Conservation (phyloP, 139 green algal species). For the Chlorella sp. region DNA sequence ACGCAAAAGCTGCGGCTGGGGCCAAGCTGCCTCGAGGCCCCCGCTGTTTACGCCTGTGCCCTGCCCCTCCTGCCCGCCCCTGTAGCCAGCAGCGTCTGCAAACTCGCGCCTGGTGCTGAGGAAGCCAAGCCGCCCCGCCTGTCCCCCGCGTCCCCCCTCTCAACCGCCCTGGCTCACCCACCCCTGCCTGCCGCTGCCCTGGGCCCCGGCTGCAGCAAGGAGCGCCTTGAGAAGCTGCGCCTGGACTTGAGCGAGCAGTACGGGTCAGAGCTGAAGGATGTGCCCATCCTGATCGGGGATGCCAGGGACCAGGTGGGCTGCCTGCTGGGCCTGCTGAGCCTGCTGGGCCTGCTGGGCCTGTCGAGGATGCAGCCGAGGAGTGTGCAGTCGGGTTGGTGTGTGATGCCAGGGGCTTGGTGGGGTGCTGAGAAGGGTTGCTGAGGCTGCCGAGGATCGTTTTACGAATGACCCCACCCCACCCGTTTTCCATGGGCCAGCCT, state of each 20-base stretch:
- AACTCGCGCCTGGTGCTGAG: not conserved
- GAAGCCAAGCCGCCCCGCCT: not conserved
- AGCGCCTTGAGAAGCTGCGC: conserved; percentile 76
- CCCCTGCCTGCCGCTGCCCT: conserved; percentile 32
- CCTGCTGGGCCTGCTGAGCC: no score
- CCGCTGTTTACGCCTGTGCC: not conserved
- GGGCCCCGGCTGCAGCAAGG: conserved; percentile 40
- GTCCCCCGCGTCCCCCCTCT: not conserved
- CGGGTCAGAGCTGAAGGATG: conserved; percentile 52
- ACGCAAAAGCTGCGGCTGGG: no score
- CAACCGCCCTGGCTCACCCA: not conserved
- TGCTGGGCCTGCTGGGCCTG: no score
- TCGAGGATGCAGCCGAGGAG: no score
- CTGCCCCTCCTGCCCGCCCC: not conserved
- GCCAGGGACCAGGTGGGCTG: conserved; percentile 51
- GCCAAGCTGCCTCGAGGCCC: not conserved
- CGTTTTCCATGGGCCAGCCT: no score
- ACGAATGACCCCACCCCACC: no score
- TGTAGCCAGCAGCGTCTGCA: not conserved
- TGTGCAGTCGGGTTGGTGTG: no score
- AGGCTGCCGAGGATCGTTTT: no score
- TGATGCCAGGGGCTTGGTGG: no score
- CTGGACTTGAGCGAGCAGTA: conserved; percentile 39
- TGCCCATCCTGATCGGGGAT: conserved; percentile 76
- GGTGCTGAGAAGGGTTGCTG: no score